Conservation (phyloP, 768 basidiomycete genomes). For the Xanthoconium purpureum region DNA sequence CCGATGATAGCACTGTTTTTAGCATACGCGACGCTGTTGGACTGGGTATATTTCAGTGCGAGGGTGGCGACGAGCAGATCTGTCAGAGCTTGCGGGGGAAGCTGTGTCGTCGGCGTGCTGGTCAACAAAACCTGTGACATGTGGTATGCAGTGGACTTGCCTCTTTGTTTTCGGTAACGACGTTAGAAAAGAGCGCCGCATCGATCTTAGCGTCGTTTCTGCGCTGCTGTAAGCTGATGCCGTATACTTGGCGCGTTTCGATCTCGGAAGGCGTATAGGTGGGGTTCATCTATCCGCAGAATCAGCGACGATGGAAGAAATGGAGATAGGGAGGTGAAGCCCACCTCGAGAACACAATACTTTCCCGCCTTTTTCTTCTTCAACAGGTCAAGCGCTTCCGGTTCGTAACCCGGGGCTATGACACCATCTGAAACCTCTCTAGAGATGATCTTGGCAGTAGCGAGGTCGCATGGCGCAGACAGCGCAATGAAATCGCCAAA, state of each 20-base stretch:
- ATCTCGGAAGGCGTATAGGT: conserved; percentile 70
- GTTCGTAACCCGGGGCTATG: conserved; percentile 90
- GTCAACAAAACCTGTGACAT: not conserved
- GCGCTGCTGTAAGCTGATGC: conserved; percentile 83
- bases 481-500: conserved; percentile 99
- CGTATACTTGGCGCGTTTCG: conserved; percentile 96
- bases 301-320: conserved; percentile 6
- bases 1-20: conserved; percentile 90
- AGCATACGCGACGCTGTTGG: conserved; percentile 97
- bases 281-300: conserved; percentile 73
- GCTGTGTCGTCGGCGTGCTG: conserved; percentile 38
- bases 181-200: conserved; percentile 72
- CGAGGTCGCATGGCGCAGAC: conserved; percentile 87
- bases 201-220: conserved; percentile 90
- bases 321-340: conserved; percentile 2
- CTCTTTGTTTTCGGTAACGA: conserved; percentile 87
- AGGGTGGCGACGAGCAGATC: conserved; percentile 96
- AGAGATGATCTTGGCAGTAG: conserved; percentile 96
- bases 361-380: conserved; percentile 97
- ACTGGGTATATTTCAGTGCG: conserved; percentile 97
- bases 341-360: conserved; percentile 93
- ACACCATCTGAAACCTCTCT: conserved; percentile 98
- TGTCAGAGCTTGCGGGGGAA: conserved; percentile 72
- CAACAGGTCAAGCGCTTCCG: conserved; percentile 85
- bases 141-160: conserved; percentile 39